Base-by-base conservation (phyloP, 192 early-diverging fungal species). In the Coemansia sp. region DNA sequence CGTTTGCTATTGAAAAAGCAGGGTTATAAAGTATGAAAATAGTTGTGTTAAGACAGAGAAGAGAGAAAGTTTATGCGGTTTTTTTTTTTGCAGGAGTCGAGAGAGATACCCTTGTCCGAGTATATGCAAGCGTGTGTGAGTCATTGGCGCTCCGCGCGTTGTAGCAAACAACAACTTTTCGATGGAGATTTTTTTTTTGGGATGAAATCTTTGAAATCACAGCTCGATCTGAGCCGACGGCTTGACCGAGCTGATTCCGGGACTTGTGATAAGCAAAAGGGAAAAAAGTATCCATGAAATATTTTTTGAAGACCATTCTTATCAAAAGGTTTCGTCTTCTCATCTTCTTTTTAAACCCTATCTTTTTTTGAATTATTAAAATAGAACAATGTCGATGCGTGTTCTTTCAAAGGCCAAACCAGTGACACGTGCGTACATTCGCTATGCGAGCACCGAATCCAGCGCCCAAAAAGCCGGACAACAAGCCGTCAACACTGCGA, bases 371-470 rank as follows among this genome's bases (percentile, higher is more conserved):
- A 27, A 27, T 27, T 27, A 27, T 27, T 27, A 27, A 27, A 27
- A 27, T 27, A 27, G 41, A 12, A 16, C 41, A 43, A 83, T 83
- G 81, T 78, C 81, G 22, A 76, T 76, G 77, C 81, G 81, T 44
- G 74, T 70, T 70, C 62, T 83, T 22, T 73, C 76, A 40, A 83
- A 78, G 77, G 49, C 77, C 40, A 58, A 73, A 24, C 81, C 81
- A 3, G 77, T 66, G 24, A 64, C 81, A 16, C 81, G 81, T 67
- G 76, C 77, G 7, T 79, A 78, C 71, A 75, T 79, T 76, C 81
- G 81, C 70, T 79, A 79, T 60, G 81, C 81, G 64, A 79, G 70
- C 81, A 79, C 81, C 29, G 81, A 83, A 73, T 78, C 81, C 53
- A 64, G 70, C 38, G 29, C 81, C 38, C 76, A 78, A 65, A 83